Evolutionary conservation across 805 yeast genomes (phyloP), one percentile per base, ranked within the genome.

Genomic region (Pichia deserticola): DNA sequence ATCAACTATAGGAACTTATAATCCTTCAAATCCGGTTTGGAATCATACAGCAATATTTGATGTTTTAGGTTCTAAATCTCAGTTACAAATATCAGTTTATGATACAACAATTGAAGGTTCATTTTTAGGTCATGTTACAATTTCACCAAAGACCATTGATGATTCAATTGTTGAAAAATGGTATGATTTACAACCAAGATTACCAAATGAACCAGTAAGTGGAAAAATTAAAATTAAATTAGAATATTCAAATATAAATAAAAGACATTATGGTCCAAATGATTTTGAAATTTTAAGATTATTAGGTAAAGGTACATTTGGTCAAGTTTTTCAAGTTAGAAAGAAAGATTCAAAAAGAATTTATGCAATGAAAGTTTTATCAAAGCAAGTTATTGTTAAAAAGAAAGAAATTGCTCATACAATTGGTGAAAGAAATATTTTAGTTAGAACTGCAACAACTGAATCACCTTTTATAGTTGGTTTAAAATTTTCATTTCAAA

Each of bases 341-440:
- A 93, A 92, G 76, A 77, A 77, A 57, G 98, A 93, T 64, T 89
- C 95, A 7, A 79, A 80, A 51, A 79, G 97, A 60, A 85, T 93
- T 51, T 93, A 93, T 65, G 99, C 99, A 39, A 93, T 93, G 99
- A 93, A 93, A 70, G 95, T 92, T 32, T 77, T 93, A 48, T 86
- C 95, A 29, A 93, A 93, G 67, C 90, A 90, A 65, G 92, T 89
- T 41, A 93, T 93, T 66, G 97, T 93, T 45, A 89, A 87, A 67
- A 93, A 93, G 76, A 92, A 92, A 68, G 99, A 93, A 70, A 86
- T 93, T 59, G 98, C 98, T 0, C 99, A 93, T 68, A 93, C 99
- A 3, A 89, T 93, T 60, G 98, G 98, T 35, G 99, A 93, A 72
- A 77, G 99, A 60, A 87, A 93, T 66, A 93, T 93, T 57, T 72